phyloP scores from a whole-genome alignment of 2,329 filamentous ascomycete genomes.

The Fusarium sp. region DNA sequence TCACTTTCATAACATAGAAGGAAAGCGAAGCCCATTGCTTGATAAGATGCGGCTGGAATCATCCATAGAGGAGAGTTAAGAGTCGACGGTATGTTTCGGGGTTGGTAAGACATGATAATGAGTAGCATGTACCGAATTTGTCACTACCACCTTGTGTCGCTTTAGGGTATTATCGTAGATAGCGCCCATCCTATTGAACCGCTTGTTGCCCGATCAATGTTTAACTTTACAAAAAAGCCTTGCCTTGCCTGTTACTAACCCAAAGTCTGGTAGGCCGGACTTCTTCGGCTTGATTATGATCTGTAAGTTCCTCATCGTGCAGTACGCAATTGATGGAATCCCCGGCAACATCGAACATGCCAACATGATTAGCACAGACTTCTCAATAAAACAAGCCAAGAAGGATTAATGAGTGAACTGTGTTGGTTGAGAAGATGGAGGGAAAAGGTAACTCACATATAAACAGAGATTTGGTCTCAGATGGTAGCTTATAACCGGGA shows the following conservation, averaged over 20 bases:
- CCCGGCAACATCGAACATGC: not conserved
- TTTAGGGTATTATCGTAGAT: not conserved
- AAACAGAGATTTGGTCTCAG: too few relatives aligned
- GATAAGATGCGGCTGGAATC: not conserved
- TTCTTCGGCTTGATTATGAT: not conserved
- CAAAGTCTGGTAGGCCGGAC: accelerated
- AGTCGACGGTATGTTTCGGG: not conserved
- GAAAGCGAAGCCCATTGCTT: not conserved
- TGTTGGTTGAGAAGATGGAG: not conserved
- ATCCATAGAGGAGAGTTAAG: not conserved
- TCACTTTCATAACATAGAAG: not conserved
- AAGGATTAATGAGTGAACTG: accelerated
- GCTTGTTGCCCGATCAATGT: not conserved
- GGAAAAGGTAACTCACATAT: not conserved
- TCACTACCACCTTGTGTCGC: not conserved
- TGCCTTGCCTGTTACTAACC: not conserved
- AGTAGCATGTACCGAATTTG: not conserved
- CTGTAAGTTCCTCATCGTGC: not conserved
- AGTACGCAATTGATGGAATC: accelerated
- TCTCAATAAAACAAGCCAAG: too few relatives aligned
- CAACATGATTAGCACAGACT: accelerated
- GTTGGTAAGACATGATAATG: not conserved
- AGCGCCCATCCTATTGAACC: not conserved
- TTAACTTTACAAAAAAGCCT: not conserved
- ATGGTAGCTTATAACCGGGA: not conserved